Conservation (phyloP, 371 early-diverging fungal genomes). For the Syncephalastrum sp. region DNA sequence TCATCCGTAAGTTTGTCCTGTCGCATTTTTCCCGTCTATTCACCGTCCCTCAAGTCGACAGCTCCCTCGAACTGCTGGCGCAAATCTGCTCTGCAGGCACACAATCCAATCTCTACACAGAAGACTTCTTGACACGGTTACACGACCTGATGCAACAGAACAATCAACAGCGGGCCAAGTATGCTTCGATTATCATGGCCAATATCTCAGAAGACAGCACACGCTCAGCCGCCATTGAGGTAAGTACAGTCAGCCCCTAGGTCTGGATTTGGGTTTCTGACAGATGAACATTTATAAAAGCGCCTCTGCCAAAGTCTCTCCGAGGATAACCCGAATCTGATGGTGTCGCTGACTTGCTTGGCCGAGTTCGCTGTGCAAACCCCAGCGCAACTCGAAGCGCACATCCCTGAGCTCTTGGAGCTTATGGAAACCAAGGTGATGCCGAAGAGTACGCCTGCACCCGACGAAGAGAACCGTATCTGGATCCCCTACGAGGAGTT, state of each 20-base stretch:
- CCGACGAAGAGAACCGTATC: constrained; percentile 18
- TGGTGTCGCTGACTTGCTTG: constrained; percentile 50
- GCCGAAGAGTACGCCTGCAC: constrained; percentile 32
- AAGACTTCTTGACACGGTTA: too few species aligned
- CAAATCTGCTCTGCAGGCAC: background rate
- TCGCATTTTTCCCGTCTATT: background rate
- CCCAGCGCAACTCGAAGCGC: constrained; percentile 40
- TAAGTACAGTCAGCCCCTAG: too few species aligned
- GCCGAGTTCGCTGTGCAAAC: constrained; percentile 59
- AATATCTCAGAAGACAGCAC: constrained; percentile 30
- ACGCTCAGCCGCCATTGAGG: too few species aligned
- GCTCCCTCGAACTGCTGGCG: constrained; percentile 13
- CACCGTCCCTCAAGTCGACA: background rate
- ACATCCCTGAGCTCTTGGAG: constrained; percentile 41
- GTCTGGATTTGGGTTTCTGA: too few species aligned
- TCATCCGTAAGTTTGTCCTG: constrained; percentile 3
- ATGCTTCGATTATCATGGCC: constrained; percentile 62
- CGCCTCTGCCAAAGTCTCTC: constrained; percentile 13
- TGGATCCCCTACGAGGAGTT: constrained; percentile 38
- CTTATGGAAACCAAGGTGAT: constrained; percentile 64
- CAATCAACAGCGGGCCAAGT: constrained; percentile 49
- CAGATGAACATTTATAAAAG: too few species aligned
- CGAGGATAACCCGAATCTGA: constrained; percentile 32
- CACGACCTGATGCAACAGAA: constrained; percentile 30
- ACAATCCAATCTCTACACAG: too few species aligned